A percentile compares a stretch with the other conserved stretches of the same genome.
Conservation (phyloP, 495 filamentous ascomycete species). For the Clavariopsis aquatica region DNA sequence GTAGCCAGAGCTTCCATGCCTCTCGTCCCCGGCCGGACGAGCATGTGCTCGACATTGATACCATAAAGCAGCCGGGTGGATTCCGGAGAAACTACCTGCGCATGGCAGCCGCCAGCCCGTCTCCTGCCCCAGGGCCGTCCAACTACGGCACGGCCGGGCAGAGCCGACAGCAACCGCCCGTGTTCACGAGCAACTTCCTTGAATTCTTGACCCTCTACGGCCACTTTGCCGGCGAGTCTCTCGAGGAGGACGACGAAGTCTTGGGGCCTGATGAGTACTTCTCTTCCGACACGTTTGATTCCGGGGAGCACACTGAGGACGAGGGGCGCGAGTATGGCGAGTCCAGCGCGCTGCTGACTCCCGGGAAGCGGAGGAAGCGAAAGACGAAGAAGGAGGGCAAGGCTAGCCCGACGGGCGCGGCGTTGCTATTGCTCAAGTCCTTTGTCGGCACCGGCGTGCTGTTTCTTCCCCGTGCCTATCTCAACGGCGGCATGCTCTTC, state of each 20-base stretch:
- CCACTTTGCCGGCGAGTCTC: conserved; percentile 93
- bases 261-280: conserved; percentile 84
- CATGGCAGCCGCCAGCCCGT: conserved; percentile 62
- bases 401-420: conserved; percentile 70
- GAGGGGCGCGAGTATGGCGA: conserved; percentile 74
- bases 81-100: conserved; percentile 88
- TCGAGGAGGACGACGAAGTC: conserved; percentile 93
- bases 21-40: conserved; percentile 73
- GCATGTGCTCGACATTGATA: conserved; percentile 76
- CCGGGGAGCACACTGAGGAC: conserved; percentile 51
- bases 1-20: conserved; percentile 83
- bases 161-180: conserved; percentile 53
- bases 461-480: conserved; percentile 87
- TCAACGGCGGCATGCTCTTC: conserved; percentile 97
- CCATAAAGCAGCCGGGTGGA: conserved; percentile 88
- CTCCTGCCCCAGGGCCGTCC: conserved; percentile 45
- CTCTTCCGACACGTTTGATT: conserved; percentile 64
- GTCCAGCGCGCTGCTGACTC: conserved; percentile 75
- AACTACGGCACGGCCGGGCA: conserved; percentile 45
- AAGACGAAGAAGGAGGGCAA: conserved; percentile 71
- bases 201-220: conserved; percentile 94
- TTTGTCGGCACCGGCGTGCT: conserved; percentile 98
- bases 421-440: conserved; percentile 85
- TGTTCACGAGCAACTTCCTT: conserved; percentile 87
- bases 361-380: conserved; percentile 67